Base-by-base conservation (phyloP, 2,329 filamentous ascomycete species). In the Parafenestella ontariensis region DNA sequence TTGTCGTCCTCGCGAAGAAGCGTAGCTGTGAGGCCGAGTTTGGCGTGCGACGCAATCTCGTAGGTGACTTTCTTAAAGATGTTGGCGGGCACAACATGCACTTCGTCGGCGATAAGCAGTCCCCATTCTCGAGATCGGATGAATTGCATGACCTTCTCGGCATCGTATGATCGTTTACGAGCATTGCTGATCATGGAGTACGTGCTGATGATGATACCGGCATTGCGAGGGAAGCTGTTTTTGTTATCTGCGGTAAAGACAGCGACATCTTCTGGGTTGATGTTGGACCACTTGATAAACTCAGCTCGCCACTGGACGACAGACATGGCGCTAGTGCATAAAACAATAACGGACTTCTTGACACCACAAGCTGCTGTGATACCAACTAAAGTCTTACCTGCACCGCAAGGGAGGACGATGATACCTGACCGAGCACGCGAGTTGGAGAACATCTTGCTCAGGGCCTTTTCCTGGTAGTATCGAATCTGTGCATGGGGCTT, bases 391-490 rank as follows among this genome's bases (percentile, higher is more conserved):
- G 95, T 99, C 81, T 99, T 99, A 55, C 95, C 95, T 17, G 95
- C 95, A 64, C 95, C 95, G 74, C 95, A 99, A 17, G 95, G 95
- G 65, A 99, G 78, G 51, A 99, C 95, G 55, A 99, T 99, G 64
- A 99, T 96, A 52, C 95, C 95, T 76, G 92, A 97, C 79, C 96
- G 95, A 13, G 95, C 95, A 77, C 95, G 89, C 45, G 94, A 94
- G 71, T 99, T 99, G 71, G 95, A 94, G 74, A 99, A 99, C 95
- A 99, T 99, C 77, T 99, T 99, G 79, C 91, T 96, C 9, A 99
- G 81, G 62, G 92, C 96, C 79, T 97, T 96, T 76, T 99, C 95
- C 74, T 99, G 95, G 67, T 99, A 99, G 80, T 85, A 88, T 73
- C 94, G 88, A 72, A 98, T 98, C 69, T 94, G 90, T 0, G 93